Conservation (phyloP, 2,329 filamentous ascomycete species). For the Penicillium sp. region DNA sequence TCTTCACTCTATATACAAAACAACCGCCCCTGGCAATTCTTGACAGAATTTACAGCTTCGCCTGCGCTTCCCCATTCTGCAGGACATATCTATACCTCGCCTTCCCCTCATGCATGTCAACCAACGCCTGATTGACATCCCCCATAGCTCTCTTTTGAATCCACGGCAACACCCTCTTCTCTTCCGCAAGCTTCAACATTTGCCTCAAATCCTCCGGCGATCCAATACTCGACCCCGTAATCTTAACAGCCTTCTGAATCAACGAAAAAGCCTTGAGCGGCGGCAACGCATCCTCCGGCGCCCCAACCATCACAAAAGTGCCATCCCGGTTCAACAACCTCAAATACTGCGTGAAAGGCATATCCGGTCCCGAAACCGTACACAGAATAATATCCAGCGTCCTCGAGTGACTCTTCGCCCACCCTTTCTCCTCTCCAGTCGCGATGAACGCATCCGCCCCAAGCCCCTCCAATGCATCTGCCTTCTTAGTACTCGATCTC, state of each 20-base stretch:
- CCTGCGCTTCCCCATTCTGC: slow-evolving; percentile 35
- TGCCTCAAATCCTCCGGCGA: slow-evolving; percentile 42
- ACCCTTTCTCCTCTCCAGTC: slow-evolving; percentile 56
- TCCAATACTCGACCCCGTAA: slow-evolving; percentile 51
- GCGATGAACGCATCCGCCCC: slow-evolving; percentile 58
- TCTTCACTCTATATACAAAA: background rate
- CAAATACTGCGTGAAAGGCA: slow-evolving; percentile 65
- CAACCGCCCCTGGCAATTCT: background rate
- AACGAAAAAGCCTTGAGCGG: slow-evolving; percentile 58
- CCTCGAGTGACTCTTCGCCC: slow-evolving; percentile 49
- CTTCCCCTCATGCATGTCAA: slow-evolving; percentile 47
- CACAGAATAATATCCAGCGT: slow-evolving; percentile 57
- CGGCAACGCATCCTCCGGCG: slow-evolving; percentile 59
- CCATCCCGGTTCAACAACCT: slow-evolving; percentile 59
- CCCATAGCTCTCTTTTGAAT: slow-evolving; percentile 42
- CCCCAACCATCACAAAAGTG: slow-evolving; percentile 64
- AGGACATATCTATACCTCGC: slow-evolving; percentile 50
- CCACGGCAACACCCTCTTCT: slow-evolving; percentile 46
- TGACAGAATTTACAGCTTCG: slow-evolving; percentile 27
- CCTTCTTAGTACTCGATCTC: slow-evolving; percentile 49
- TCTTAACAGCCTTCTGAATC: slow-evolving; percentile 55
- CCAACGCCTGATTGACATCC: slow-evolving; percentile 44
- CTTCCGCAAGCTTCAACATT: slow-evolving; percentile 45
- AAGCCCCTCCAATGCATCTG: slow-evolving; percentile 51
- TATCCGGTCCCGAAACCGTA: slow-evolving; percentile 58